These are phyloP conservation scores for Xylariaceae sp. DNA, from an alignment of 2,329 filamentous ascomycete genomes.

Conservation along the genomic window DNA sequence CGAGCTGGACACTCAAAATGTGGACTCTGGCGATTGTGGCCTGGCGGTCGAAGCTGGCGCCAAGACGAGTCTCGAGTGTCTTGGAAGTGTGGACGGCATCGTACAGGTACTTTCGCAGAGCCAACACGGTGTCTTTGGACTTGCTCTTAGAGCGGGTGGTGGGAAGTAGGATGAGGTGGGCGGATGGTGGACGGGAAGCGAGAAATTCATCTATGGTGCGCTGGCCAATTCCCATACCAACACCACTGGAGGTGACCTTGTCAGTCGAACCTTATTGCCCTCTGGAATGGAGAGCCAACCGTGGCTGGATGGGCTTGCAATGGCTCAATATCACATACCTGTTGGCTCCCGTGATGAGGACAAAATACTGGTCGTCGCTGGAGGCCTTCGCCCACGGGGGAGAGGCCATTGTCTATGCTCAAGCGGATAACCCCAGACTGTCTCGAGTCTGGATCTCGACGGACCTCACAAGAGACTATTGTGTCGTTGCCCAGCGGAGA, in stretches of 20 bases:
- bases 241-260: constrained; percentile 57
- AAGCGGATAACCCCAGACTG: too few relatives aligned
- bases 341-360: constrained; percentile 34
- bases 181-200: constrained; percentile 58
- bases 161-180: constrained; percentile 75
- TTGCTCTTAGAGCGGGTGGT: constrained; percentile 78
- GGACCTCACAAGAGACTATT: too few relatives aligned
- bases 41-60: constrained; percentile 38
- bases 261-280: not conserved
- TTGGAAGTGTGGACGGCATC: constrained; percentile 42
- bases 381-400: constrained; percentile 31
- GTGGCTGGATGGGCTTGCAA: not conserved
- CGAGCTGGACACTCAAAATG: constrained; percentile 56
- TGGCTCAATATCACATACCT: constrained; percentile 24
- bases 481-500: too few relatives aligned
- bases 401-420: constrained; percentile 21
- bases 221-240: constrained; percentile 80
- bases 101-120: constrained; percentile 62
- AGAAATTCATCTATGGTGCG: constrained; percentile 91
- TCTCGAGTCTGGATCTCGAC: too few relatives aligned
- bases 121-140: constrained; percentile 66
- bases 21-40: constrained; percentile 52
- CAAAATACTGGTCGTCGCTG: constrained; percentile 32
- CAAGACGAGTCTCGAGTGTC: constrained; percentile 37
- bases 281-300: too few relatives aligned